These are phyloP conservation scores for Novymonas esmeraldas DNA, from an alignment of 208 protist species.

Conservation along the genomic window DNA sequence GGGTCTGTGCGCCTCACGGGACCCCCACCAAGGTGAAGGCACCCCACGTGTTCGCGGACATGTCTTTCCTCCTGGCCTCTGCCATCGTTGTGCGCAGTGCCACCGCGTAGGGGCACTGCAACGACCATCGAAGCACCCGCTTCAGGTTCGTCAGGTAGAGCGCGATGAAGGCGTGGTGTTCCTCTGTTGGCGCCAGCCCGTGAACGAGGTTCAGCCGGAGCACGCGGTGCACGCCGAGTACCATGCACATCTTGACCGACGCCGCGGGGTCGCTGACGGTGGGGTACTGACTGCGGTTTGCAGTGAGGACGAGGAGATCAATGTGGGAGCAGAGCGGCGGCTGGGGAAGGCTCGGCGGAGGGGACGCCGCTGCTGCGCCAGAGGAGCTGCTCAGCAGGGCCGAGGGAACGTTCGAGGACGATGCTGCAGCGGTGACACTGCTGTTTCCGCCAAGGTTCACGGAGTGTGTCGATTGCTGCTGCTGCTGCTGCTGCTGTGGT, in stretches of 20 bases:
- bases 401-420: slow-evolving; percentile 2
- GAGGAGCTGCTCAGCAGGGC: not conserved
- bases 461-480: not conserved
- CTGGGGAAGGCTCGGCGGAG: slow-evolving; percentile 8
- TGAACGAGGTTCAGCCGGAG: slow-evolving; percentile 65
- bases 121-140: slow-evolving; percentile 41
- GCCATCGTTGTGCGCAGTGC: slow-evolving; percentile 74
- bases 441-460: not conserved
- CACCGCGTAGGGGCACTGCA: slow-evolving; percentile 69
- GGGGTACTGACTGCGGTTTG: slow-evolving; percentile 40
- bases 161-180: slow-evolving; percentile 62
- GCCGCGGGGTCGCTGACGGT: slow-evolving; percentile 45
- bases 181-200: slow-evolving; percentile 39
- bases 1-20: slow-evolving; percentile 31
- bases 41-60: slow-evolving; percentile 59
- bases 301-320: slow-evolving; percentile 65
- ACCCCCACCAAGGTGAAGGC: slow-evolving; percentile 80
- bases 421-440: not conserved
- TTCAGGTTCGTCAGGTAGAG: slow-evolving; percentile 56
- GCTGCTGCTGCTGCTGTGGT: slow-evolving; percentile 1
- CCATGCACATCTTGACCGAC: slow-evolving; percentile 61
- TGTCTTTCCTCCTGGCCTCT: slow-evolving; percentile 28
- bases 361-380: slow-evolving; percentile 1
- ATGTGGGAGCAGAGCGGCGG: slow-evolving; percentile 38
- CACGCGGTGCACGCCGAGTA: slow-evolving; percentile 67